Evolutionary conservation across 208 protist species (phyloP), one percentile per base, ranked within the genome.

Genomic region (Leishmania amazonensis): DNA sequence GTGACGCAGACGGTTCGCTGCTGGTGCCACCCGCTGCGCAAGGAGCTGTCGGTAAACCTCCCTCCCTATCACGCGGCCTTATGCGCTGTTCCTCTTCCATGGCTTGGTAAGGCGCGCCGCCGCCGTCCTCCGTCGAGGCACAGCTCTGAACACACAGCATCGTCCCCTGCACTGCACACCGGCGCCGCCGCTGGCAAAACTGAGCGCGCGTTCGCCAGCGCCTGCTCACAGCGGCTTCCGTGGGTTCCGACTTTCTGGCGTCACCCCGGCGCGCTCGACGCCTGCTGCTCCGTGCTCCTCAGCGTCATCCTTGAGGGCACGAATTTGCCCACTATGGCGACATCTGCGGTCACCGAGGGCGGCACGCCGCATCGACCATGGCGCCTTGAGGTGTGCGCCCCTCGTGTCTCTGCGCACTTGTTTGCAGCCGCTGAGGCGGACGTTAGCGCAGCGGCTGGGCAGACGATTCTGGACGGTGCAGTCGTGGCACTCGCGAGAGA

Each of bases 171-270:
- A 11, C 60, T 47, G 19, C 4, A 24, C 42, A 31, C 1, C 38
- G 4, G 24, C 28, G 1, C 75, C 35, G 51, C 73, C 31, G 51
- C 73, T 24, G 51, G 51, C 51, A 53, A 51, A 51, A 45, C 24
- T 0, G 70, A 15, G 70, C 70, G 9, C 2, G 24, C 24, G 38
- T 54, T 19, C 17, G 7, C 24, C n/a, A 15, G 31, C 38, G n/a
- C 24, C 24, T 51, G 6, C 47, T 3, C 53, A 13, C n/a, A 19
- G 15, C 38, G 57, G n/a, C 31, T 81, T 28, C 77, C 76, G 19
- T 85, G 72, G 73, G 65, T 82, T 42, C 78, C 72, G 35, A 85
- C 89, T 28, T 88, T 95, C 24, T 97, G 90, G 88, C 87, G 94
- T 7, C 90, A 95, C 60, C 65, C 76, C 6, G 74, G 58, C n/a